These are phyloP conservation scores for Casuarina glauca DNA, from an alignment of 306 rosid species.

Conservation along the genomic window DNA sequence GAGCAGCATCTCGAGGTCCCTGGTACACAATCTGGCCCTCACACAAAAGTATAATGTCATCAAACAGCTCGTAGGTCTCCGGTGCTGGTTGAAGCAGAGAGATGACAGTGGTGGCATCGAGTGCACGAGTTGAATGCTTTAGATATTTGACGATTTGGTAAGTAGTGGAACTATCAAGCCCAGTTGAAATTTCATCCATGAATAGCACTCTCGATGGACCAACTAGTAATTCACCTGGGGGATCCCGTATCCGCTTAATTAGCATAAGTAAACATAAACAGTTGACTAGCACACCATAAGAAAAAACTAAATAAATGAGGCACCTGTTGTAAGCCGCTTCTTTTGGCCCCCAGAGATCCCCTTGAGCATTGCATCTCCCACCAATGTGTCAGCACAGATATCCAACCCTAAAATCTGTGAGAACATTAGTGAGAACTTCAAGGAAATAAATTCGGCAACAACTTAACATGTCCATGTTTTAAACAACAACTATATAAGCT, in stretches of 20 bases:
- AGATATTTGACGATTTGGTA: conserved; percentile 88
- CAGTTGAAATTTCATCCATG: conserved; percentile 99
- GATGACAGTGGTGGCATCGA: conserved; percentile 85
- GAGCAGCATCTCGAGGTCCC: conserved; percentile 79
- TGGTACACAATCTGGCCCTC: conserved; percentile 97
- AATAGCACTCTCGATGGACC: conserved; percentile 97
- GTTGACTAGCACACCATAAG: conserved; percentile 23
- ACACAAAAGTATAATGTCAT: conserved; percentile 83
- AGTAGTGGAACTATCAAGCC: conserved; percentile 95
- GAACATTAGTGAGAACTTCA: conserved; percentile 46
- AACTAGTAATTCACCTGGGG: conserved; percentile 84
- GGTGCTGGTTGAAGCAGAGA: conserved; percentile 99
- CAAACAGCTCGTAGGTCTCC: conserved; percentile 95
- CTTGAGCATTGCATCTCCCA: conserved; percentile 98
- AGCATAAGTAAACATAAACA: conserved; percentile 32
- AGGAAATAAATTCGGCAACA: conserved; percentile 18
- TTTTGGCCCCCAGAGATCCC: conserved; percentile 99
- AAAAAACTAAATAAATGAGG: not conserved
- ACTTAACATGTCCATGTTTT: not conserved
- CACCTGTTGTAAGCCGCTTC: conserved; percentile 99
- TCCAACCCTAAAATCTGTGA: conserved; percentile 99
- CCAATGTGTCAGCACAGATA: conserved; percentile 95
- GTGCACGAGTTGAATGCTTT: conserved; percentile 83
- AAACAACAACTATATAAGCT: not conserved
- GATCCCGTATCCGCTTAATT: conserved; percentile 30